Percentiles rank a stretch among this genome's conserved stretches.
Evolutionary conservation across 352 stramenopile species (phyloP).

Genomic region (Peronospora tabacina): DNA sequence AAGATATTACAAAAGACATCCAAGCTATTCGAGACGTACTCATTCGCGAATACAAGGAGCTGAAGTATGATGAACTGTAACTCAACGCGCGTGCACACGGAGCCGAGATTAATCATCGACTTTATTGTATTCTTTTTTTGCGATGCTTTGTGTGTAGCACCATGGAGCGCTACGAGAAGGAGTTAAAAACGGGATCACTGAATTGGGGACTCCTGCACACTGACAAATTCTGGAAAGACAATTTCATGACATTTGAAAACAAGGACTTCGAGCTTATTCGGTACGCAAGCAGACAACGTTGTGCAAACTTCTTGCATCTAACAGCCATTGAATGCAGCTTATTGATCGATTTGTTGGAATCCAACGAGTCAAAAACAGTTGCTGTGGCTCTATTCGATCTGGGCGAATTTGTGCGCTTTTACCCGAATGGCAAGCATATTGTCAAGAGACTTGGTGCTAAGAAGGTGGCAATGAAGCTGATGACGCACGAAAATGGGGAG

Average conservation of each 20-base stretch:
- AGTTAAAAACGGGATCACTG: slow-evolving; percentile 90
- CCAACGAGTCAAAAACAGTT: slow-evolving; percentile 90
- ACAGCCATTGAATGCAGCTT: slow-evolving; percentile 41
- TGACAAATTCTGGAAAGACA: slow-evolving; percentile 98
- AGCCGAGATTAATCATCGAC: not conserved
- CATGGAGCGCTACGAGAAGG: slow-evolving; percentile 95
- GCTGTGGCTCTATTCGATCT: slow-evolving; percentile 95
- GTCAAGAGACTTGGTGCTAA: slow-evolving; percentile 94
- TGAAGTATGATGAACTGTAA: slow-evolving; percentile 50
- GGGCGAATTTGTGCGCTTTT: slow-evolving; percentile 96
- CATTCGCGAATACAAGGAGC: slow-evolving; percentile 82
- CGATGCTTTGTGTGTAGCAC: slow-evolving; percentile 43
- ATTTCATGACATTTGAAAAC: slow-evolving; percentile 94
- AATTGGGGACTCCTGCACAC: slow-evolving; percentile 96
- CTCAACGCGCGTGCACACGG: not conserved
- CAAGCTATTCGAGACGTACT: slow-evolving; percentile 72
- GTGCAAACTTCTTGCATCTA: not conserved
- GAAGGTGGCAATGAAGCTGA: slow-evolving; percentile 95
- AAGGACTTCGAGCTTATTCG: slow-evolving; percentile 93
- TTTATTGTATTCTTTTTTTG: not conserved
- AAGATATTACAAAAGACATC: slow-evolving; percentile 88
- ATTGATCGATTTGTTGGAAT: slow-evolving; percentile 90
- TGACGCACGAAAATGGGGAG: slow-evolving; percentile 93
- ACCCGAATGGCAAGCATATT: slow-evolving; percentile 94
- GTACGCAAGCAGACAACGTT: slow-evolving; percentile 24